These are phyloP conservation scores for Irpex sp. DNA, from an alignment of 1,284 basidiomycete genomes.

Conservation along the genomic window DNA sequence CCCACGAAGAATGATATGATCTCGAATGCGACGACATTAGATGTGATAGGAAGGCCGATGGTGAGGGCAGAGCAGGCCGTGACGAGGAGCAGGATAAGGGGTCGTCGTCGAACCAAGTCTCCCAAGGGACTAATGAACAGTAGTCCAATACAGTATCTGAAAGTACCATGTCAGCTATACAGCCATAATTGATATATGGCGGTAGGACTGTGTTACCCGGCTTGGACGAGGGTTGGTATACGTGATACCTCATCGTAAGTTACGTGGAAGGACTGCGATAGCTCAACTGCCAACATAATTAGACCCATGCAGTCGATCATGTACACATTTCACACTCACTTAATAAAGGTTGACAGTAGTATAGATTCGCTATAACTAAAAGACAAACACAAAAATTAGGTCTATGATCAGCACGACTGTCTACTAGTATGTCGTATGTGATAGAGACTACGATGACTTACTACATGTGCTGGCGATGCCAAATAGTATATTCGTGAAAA, in stretches of 20 bases:
- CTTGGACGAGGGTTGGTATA: constrained; percentile 1
- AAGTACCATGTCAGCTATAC: background rate
- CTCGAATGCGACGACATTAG: constrained; percentile 39
- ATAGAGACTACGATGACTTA: constrained; percentile 21
- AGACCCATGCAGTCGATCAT: background rate
- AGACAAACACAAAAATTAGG: too few species aligned
- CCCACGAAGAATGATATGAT: constrained; percentile 45
- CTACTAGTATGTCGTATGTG: too few species aligned
- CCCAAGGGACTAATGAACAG: constrained; percentile 48
- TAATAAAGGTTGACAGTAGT: constrained; percentile 71
- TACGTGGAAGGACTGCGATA: background rate
- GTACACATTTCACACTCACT: constrained; percentile 27
- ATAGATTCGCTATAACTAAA: constrained; percentile 60
- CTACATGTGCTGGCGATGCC: constrained; percentile 67
- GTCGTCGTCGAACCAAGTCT: constrained; percentile 46
- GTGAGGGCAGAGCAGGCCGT: constrained; percentile 34
- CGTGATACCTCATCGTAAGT: background rate
- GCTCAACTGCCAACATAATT: background rate
- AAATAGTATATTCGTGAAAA: constrained; percentile 59
- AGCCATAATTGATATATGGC: too few species aligned
- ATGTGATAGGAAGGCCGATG: constrained; percentile 45
- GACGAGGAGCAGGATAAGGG: constrained; percentile 40
- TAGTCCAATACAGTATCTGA: constrained; percentile 42
- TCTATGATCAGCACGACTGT: background rate
- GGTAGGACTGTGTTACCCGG: constrained; percentile 13